phyloP scores from a whole-genome alignment of 2,329 filamentous ascomycete species.

The Cladosporium austrohemisphaericum region DNA sequence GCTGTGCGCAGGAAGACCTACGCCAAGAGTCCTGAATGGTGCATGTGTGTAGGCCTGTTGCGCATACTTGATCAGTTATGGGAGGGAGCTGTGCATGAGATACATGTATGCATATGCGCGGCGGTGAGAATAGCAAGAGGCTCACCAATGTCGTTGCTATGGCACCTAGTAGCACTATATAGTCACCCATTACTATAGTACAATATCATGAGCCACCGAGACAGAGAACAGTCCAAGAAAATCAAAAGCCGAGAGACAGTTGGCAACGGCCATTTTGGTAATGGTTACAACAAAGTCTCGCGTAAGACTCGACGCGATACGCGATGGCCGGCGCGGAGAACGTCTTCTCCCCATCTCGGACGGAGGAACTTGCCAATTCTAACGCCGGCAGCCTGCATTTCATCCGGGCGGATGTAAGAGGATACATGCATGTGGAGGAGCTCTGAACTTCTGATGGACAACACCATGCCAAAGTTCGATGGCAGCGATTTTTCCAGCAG shows the following conservation, averaged over 20 bases:
- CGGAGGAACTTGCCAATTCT: conserved; percentile 11
- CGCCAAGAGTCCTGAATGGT: no score
- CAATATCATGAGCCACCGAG: neutral
- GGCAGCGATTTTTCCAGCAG: no score
- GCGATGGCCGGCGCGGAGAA: conserved; percentile 12
- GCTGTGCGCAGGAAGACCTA: neutral
- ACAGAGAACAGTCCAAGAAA: neutral
- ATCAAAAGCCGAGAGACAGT: conserved; percentile 7
- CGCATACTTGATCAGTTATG: no score
- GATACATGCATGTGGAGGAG: conserved; percentile 1
- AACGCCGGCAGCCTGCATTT: conserved; percentile 10
- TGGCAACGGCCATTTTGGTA: conserved; percentile 4
- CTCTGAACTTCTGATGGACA: neutral
- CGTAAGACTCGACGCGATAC: conserved; percentile 11
- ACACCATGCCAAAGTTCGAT: no score
- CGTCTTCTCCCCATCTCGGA: neutral
- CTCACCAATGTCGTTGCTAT: no score
- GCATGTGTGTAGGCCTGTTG: no score
- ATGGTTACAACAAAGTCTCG: conserved; percentile 6
- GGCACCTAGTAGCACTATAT: no score
- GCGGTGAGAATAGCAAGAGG: no score
- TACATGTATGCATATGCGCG: no score
- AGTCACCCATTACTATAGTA: no score
- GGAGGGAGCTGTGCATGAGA: no score
- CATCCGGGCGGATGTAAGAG: conserved; percentile 2